Evolutionary conservation across 805 yeast genomes (phyloP).

Genomic region (Pichia insulana): DNA sequence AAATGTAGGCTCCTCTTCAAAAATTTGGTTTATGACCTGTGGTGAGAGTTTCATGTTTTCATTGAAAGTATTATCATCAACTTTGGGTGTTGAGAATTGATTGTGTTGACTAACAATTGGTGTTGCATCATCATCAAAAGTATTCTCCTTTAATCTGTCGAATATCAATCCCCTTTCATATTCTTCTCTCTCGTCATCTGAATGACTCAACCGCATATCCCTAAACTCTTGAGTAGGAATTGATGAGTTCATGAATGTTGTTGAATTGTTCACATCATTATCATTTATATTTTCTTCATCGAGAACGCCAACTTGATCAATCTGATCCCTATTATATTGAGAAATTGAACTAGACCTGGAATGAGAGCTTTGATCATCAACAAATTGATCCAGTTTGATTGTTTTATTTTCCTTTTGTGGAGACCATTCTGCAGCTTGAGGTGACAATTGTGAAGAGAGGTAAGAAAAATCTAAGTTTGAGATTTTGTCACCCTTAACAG

Average conservation of each 20-base stretch:
- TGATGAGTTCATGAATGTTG: slow-evolving; percentile 5
- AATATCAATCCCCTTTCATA: no score
- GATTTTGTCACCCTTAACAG: slow-evolving; percentile 1
- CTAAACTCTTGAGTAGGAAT: slow-evolving; percentile 6
- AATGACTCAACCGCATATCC: background rate
- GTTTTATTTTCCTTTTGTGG: slow-evolving; percentile 9
- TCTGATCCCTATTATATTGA: background rate
- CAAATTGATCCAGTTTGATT: slow-evolving; percentile 1
- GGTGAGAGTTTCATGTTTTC: slow-evolving; percentile 3
- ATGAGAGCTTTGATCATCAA: background rate
- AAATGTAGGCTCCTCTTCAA: background rate
- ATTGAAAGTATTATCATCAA: background rate
- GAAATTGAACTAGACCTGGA: slow-evolving; percentile 1
- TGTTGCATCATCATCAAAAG: slow-evolving; percentile 1
- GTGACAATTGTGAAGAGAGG: slow-evolving; percentile 19
- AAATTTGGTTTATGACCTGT: slow-evolving; percentile 1
- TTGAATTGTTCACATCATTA: no score
- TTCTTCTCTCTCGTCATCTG: no score
- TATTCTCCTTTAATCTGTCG: no score
- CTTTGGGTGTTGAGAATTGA: slow-evolving; percentile 12
- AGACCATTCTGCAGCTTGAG: slow-evolving; percentile 26
- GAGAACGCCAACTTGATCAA: slow-evolving; percentile 1
- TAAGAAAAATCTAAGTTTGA: slow-evolving; percentile 22
- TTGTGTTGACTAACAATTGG: slow-evolving; percentile 6
- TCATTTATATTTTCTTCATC: slow-evolving; percentile 3